These are phyloP conservation scores for Ophiostoma montium DNA, from an alignment of 2,329 filamentous ascomycete species.

Conservation along the genomic window DNA sequence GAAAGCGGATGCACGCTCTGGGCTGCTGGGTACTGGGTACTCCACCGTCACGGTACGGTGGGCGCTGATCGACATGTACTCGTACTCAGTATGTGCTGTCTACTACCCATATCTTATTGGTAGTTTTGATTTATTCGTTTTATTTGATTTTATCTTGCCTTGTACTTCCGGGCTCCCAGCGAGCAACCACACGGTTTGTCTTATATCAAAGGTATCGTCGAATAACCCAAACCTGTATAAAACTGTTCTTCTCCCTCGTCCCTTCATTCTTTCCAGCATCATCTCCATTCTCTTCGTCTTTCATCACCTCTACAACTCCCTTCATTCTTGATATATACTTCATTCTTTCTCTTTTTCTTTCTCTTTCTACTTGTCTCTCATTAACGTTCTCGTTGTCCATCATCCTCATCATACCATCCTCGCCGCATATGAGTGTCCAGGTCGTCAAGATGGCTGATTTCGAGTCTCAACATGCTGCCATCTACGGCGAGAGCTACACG, in stretches of 20 bases:
- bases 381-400: background rate
- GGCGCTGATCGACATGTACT: no score
- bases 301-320: background rate
- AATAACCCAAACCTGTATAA: background rate
- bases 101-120: no score
- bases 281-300: background rate
- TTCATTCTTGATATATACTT: background rate
- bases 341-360: background rate
- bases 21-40: no score
- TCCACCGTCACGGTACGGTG: no score
- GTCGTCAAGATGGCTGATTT: conserved; percentile 22
- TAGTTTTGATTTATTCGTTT: no score
- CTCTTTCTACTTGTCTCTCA: background rate
- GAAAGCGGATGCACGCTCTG: background rate
- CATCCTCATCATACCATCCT: background rate
- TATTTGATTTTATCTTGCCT: no score
- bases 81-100: no score
- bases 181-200: background rate
- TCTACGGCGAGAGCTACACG: conserved; percentile 22
- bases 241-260: conserved; percentile 7
- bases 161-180: no score
- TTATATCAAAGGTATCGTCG: background rate
- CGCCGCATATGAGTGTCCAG: conserved; percentile 22
- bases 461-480: conserved; percentile 23
- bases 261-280: conserved; percentile 9